These are phyloP conservation scores for Diplosphaera chodatii DNA, from an alignment of 139 green algal genomes.

Conservation along the genomic window DNA sequence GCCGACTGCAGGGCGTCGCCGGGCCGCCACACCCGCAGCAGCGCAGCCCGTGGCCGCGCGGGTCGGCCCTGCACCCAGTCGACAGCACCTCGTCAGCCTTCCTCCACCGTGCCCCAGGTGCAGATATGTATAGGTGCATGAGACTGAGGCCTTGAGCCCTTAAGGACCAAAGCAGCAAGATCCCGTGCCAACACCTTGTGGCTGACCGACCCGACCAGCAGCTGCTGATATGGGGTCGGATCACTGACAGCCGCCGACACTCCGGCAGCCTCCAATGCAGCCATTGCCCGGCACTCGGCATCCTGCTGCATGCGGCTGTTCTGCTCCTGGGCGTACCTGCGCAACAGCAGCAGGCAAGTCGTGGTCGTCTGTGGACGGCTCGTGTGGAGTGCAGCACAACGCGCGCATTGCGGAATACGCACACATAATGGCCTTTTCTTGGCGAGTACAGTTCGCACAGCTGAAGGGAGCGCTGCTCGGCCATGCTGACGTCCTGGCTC, in stretches of 20 bases:
- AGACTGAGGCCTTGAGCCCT: too few relatives aligned
- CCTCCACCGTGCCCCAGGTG: too few relatives aligned
- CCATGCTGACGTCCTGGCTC: background rate
- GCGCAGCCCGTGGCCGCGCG: too few relatives aligned
- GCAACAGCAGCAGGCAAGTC: too few relatives aligned
- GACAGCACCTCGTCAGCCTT: background rate
- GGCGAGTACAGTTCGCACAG: too few relatives aligned
- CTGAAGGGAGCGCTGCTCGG: background rate
- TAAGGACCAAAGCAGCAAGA: too few relatives aligned
- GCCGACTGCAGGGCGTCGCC: background rate
- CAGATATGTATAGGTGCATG: too few relatives aligned
- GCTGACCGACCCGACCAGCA: slow-evolving; percentile 8
- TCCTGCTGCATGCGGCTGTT: background rate
- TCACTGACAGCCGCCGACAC: background rate
- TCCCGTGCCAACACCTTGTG: slow-evolving; percentile 12
- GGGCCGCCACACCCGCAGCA: background rate
- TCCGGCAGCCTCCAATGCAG: background rate
- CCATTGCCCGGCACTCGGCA: background rate
- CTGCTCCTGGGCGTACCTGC: background rate
- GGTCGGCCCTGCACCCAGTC: background rate
- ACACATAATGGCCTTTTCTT: too few relatives aligned
- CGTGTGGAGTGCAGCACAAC: too few relatives aligned
- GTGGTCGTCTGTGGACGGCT: too few relatives aligned
- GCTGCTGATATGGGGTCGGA: background rate
- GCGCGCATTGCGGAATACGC: too few relatives aligned